Base-by-base conservation (phyloP, 805 yeast genomes). In the Schwanniomyces occidentalis region DNA sequence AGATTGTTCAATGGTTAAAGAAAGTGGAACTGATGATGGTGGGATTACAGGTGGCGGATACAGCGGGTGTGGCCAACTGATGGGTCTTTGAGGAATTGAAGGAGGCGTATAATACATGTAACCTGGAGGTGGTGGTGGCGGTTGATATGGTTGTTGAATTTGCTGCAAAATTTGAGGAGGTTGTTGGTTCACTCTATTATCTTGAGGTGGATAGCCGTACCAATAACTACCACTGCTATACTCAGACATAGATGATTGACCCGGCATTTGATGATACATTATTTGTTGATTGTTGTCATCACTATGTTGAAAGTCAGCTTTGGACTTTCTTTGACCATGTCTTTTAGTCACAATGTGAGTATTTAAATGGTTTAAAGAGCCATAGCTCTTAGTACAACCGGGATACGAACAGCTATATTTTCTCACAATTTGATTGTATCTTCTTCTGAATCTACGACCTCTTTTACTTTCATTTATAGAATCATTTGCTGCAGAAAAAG, bases 291-390 rank as follows among this genome's bases (percentile, higher is more conserved):
- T 26, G n/a, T 27, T 9, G 16, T 24, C 32, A 10, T 51, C 54
- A 13, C 48, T 50, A 37, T 44, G 41, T 35, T 63, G 66, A 46
- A 63, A 67, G 38, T 67, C 71, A 13, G 63, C 62, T 41, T 65
- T 67, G 17, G 63, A 55, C 45, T 65, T 65, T 23, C 72, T 49
- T 32, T 54, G 62, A n/a, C 73, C 73, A 41, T 67, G 73, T 29
- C 63, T 67, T 40, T 67, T 66, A 41, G 71, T 65, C 18, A 67
- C 71, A 4, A 67, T 66, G 45, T 67, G 73, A 8, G 73, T 67
- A 45, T 67, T 67, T 32, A 67, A 46, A 46, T 67, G 73, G 46
- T 67, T 67, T 32, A 67, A 51, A 30, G 65, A 58, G 0, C 73
- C 73, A 43, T 67, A 67, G 40, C 69, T 61, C 43, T 67, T 67